phyloP scores from a whole-genome alignment of 768 basidiomycete species.

The Leccinum rimulosum region DNA sequence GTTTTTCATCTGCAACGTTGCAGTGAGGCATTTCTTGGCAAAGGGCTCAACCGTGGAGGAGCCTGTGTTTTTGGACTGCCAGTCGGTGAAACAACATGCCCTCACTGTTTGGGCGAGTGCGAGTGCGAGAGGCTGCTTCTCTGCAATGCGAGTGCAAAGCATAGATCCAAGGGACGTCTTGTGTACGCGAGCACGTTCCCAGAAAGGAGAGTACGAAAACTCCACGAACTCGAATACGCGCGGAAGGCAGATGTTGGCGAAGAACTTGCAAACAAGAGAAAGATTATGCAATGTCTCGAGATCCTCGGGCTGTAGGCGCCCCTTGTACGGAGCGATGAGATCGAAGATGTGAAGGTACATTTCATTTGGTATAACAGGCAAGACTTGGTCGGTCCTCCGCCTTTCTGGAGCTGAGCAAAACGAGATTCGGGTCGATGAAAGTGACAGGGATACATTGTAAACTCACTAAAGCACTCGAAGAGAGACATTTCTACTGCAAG shows the following conservation, averaged over 20 bases:
- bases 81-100: background rate
- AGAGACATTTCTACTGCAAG: too few relatives aligned
- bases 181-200: background rate
- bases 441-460: too few relatives aligned
- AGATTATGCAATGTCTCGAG: background rate
- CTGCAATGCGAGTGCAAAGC: background rate
- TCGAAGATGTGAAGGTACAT: too few relatives aligned
- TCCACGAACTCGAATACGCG: background rate
- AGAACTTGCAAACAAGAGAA: background rate
- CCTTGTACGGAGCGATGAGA: too few relatives aligned
- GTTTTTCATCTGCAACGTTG: background rate
- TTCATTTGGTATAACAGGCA: too few relatives aligned
- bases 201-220: background rate
- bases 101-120: background rate
- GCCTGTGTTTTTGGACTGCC: background rate
- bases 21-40: background rate
- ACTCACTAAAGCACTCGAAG: too few relatives aligned
- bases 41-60: background rate
- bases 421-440: too few relatives aligned
- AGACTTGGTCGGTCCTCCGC: too few relatives aligned
- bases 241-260: background rate
- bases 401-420: too few relatives aligned
- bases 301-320: background rate
- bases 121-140: background rate
- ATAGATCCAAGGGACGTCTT: background rate